phyloP scores from a whole-genome alignment of 176 grass and related monocot species.

The Carex kokanica region DNA sequence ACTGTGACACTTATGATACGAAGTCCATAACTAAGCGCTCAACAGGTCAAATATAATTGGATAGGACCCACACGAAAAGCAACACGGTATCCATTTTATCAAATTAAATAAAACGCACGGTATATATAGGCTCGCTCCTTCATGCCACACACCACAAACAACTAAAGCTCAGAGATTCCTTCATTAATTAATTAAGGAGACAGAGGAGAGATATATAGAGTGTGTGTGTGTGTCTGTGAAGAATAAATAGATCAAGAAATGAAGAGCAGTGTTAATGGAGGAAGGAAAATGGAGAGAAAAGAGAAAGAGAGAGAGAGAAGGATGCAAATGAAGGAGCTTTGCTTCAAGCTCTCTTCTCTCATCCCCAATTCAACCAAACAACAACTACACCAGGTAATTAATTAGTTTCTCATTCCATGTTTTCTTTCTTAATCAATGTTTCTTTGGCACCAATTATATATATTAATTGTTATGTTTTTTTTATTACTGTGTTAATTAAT shows the following conservation, averaged over 20 bases:
- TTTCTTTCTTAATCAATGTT: background rate
- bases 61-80: too few species aligned
- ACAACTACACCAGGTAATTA: background rate
- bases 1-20: too few species aligned
- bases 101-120: too few species aligned
- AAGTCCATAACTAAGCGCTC: too few species aligned
- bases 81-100: too few species aligned
- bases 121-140: too few species aligned
- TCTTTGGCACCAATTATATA: background rate
- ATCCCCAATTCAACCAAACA: slow-evolving; percentile 39
- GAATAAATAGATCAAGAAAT: background rate
- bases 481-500: slow-evolving; percentile 10
- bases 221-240: too few species aligned
- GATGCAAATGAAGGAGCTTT: slow-evolving; percentile 67
- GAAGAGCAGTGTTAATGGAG: background rate
- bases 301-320: slow-evolving; percentile 58
- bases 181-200: background rate
- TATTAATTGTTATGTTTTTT: background rate
- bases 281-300: slow-evolving; percentile 46
- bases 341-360: slow-evolving; percentile 57
- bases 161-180: too few species aligned
- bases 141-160: too few species aligned
- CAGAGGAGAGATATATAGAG: background rate
- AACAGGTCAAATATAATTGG: too few species aligned
- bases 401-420: background rate